These are phyloP conservation scores for Saccharomyces hybrid DNA, from an alignment of 1,139 yeast species.

Conservation along the genomic window DNA sequence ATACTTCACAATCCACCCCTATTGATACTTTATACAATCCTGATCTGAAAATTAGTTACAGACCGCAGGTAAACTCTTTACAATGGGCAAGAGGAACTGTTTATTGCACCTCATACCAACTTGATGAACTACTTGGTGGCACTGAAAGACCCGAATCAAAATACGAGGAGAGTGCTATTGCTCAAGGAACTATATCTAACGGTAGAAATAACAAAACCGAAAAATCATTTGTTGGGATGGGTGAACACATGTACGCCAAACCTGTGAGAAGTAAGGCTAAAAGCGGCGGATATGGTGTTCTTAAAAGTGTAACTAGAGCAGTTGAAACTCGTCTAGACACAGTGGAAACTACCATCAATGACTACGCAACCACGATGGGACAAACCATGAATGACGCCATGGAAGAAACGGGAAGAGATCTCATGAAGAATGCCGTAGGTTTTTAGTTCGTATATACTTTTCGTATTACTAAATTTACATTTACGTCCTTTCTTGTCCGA, in stretches of 20 bases:
- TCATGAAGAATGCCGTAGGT: conserved; percentile 50
- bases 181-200: conserved; percentile 43
- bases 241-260: conserved; percentile 39
- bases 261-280: conserved; percentile 39
- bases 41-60: conserved; percentile 57
- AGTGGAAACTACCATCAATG: conserved; percentile 49
- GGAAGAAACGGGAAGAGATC: conserved; percentile 43
- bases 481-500: too few species aligned
- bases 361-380: conserved; percentile 49
- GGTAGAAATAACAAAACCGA: conserved; percentile 25
- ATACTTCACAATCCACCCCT: conserved; percentile 13
- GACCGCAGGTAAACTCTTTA: conserved; percentile 73
- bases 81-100: conserved; percentile 84
- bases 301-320: conserved; percentile 38
- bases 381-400: conserved; percentile 47
- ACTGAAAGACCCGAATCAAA: conserved; percentile 49
- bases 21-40: conserved; percentile 52
- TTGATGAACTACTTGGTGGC: conserved; percentile 53
- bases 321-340: conserved; percentile 47
- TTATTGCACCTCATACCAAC: conserved; percentile 50
- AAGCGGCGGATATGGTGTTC: conserved; percentile 34
- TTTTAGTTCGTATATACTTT: conserved; percentile 26
- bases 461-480: neutral
- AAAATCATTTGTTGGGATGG: conserved; percentile 7
- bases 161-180: conserved; percentile 48